These are phyloP conservation scores for Urtica urens DNA, from an alignment of 306 rosid species.

Conservation along the genomic window DNA sequence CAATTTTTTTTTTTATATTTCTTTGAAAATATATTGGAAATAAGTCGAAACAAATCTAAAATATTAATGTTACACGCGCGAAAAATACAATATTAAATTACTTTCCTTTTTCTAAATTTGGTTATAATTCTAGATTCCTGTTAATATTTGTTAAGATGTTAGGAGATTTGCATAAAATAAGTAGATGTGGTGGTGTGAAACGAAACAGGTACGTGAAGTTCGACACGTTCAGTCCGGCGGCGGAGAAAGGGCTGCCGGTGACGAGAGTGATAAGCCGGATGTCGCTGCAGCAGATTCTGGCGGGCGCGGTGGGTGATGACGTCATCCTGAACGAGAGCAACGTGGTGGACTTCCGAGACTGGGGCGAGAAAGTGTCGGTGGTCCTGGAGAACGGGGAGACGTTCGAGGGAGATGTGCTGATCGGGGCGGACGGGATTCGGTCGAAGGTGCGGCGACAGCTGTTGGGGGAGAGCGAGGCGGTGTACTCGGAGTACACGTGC, in stretches of 20 bases:
- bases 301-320: conserved; percentile 70
- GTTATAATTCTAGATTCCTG: too few species aligned
- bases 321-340: conserved; percentile 55
- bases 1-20: too few species aligned
- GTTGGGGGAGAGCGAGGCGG: conserved; percentile 57
- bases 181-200: too few species aligned
- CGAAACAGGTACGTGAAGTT: conserved; percentile 98
- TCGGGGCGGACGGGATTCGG: conserved; percentile 98
- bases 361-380: conserved; percentile 74
- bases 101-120: too few species aligned
- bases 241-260: conserved; percentile 88
- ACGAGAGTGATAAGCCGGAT: conserved; percentile 91
- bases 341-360: conserved; percentile 65
- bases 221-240: conserved; percentile 99
- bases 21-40: too few species aligned
- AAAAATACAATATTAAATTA: too few species aligned
- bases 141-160: too few species aligned
- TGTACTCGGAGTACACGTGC: conserved; percentile 87
- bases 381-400: conserved; percentile 66
- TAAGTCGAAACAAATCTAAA: too few species aligned
- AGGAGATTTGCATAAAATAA: too few species aligned
- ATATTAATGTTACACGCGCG: too few species aligned
- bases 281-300: conserved; percentile 85
- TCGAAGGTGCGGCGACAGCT: conserved; percentile 83
- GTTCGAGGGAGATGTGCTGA: conserved; percentile 80